These are phyloP conservation scores for Scenedesmus sp. DNA, from an alignment of 163 green algal species.

Conservation along the genomic window DNA sequence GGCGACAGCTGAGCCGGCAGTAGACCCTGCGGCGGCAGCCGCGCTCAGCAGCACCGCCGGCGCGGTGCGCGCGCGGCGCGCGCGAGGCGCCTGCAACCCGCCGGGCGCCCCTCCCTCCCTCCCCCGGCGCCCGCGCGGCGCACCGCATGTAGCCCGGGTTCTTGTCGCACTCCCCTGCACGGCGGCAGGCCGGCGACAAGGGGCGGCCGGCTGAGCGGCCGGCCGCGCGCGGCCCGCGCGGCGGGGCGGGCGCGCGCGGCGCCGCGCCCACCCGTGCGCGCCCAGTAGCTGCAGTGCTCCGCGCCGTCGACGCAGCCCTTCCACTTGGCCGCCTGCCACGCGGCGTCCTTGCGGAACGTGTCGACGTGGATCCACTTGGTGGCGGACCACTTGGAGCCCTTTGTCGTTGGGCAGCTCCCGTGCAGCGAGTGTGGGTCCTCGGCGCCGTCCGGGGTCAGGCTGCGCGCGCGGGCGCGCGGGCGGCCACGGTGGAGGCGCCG, in stretches of 20 bases:
- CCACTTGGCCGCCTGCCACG: conserved; percentile 26
- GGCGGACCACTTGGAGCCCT: conserved; percentile 81
- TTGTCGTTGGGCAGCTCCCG: conserved; percentile 79
- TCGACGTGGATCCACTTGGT: conserved; percentile 63
- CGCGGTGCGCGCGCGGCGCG: no score
- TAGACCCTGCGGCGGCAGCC: no score
- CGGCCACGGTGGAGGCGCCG: no score
- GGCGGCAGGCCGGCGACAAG: no score
- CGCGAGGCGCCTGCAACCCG: no score
- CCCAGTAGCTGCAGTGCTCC: conserved; percentile 36
- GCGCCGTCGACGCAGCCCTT: conserved; percentile 15
- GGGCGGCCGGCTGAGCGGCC: no score
- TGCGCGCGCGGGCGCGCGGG: neutral
- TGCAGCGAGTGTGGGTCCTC: conserved; percentile 76
- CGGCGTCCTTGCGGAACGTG: neutral
- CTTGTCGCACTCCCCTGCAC: conserved; percentile 37
- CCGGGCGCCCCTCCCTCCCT: no score
- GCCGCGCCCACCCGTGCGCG: neutral
- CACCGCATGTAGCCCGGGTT: no score
- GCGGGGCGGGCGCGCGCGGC: no score
- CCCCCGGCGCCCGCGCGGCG: no score
- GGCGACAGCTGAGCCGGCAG: conserved; percentile 20
- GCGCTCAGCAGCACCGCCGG: no score
- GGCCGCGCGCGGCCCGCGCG: no score
- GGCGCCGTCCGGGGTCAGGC: conserved; percentile 75